Conservation (phyloP, 2,329 filamentous ascomycete species). For the Leptographium lundbergii region DNA sequence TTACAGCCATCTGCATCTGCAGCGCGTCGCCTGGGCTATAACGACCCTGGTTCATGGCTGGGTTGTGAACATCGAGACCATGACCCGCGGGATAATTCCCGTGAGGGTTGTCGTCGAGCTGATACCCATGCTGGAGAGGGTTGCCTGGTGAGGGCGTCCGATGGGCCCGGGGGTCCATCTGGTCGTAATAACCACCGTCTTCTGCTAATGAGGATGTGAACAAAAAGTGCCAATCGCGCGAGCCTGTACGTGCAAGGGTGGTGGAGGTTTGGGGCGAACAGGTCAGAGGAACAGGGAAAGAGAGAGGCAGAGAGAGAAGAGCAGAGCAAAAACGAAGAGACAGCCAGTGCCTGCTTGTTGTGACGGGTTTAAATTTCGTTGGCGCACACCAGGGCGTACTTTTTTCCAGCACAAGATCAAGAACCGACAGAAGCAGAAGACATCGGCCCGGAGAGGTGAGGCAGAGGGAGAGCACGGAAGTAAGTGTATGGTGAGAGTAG, state of each 20-base stretch:
- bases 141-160: conserved; percentile 68
- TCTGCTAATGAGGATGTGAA: conserved; percentile 22
- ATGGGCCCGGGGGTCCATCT: conserved; percentile 43
- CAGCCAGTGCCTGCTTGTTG: neutral
- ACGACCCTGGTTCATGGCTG: conserved; percentile 34
- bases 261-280: neutral
- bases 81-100: conserved; percentile 28
- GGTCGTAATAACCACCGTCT: conserved; percentile 48
- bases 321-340: neutral
- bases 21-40: conserved; percentile 62
- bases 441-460: neutral
- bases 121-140: conserved; percentile 61
- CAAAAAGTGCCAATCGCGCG: neutral
- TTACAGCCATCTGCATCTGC: conserved; percentile 71
- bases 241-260: neutral
- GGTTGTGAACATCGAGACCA: conserved; percentile 37
- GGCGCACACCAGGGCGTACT: neutral
- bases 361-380: neutral
- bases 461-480: neutral
- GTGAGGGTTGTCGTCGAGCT: conserved; percentile 69
- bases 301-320: neutral
- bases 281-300: neutral
- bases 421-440: neutral
- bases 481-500: neutral
- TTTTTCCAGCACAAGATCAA: neutral